These are phyloP conservation scores for Ganoderma boninense DNA, from an alignment of 1,284 basidiomycete species.

Conservation along the genomic window DNA sequence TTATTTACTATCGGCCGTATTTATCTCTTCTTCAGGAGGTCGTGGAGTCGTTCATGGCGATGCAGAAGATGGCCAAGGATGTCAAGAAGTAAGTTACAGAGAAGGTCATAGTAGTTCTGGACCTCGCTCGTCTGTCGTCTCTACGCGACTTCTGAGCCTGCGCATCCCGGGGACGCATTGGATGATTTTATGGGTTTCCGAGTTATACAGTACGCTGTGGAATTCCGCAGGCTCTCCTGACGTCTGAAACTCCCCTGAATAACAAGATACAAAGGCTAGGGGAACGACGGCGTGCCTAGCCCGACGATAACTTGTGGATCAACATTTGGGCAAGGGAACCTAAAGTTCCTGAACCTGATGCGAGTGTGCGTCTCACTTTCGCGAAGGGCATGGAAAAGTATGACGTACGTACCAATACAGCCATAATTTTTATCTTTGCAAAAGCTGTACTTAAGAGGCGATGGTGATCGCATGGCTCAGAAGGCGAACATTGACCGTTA, in stretches of 20 bases:
- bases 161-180: background rate
- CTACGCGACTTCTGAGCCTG: background rate
- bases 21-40: conserved; percentile 24
- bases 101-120: background rate
- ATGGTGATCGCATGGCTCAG: background rate
- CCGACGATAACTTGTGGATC: background rate
- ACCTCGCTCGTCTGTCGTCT: background rate
- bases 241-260: background rate
- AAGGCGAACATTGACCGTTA: background rate
- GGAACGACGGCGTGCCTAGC: background rate
- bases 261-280: background rate
- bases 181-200: background rate
- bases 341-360: background rate
- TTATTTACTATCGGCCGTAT: background rate
- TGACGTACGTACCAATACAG: background rate
- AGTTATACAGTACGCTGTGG: background rate
- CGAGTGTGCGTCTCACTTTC: background rate
- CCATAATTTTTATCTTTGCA: background rate
- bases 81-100: conserved; percentile 14
- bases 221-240: background rate
- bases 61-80: conserved; percentile 26
- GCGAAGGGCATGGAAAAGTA: background rate
- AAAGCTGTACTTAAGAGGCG: background rate
- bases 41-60: conserved; percentile 31
- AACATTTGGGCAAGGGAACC: background rate